A percentile compares a stretch with the other conserved stretches of the same genome.
Conservation (phyloP, 140 eudicot genomes). For the Anethum foeniculum region DNA sequence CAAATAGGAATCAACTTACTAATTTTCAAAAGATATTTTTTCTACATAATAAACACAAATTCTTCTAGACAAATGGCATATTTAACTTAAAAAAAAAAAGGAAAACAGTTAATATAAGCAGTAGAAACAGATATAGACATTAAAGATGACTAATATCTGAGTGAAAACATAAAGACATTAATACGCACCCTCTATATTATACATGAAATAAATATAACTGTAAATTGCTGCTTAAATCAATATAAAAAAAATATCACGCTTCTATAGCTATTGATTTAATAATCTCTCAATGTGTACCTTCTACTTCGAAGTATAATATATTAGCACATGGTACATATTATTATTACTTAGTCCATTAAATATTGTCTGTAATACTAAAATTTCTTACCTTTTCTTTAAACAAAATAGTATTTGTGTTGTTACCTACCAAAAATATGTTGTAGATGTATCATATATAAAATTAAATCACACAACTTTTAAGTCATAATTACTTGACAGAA, state of each 20-base stretch:
- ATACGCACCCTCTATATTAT: background rate
- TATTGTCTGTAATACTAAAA: background rate
- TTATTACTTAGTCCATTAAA: background rate
- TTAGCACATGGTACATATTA: too few relatives aligned
- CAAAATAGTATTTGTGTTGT: background rate
- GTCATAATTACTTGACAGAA: too few relatives aligned
- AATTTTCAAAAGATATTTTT: background rate
- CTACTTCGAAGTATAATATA: background rate
- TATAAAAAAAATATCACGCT: background rate
- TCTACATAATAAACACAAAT: background rate
- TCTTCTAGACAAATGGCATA: background rate
- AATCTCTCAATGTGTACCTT: background rate
- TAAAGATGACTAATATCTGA: background rate
- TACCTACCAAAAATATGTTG: background rate
- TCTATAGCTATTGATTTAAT: background rate
- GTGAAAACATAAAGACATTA: too few relatives aligned
- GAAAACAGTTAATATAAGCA: background rate
- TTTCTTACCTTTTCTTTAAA: background rate
- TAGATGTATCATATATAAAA: background rate
- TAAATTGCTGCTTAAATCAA: background rate
- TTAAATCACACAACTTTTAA: too few relatives aligned
- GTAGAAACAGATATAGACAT: background rate
- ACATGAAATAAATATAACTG: background rate
- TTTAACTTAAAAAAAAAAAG: too few relatives aligned
- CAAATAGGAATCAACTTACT: background rate